Conservation (phyloP, 1,284 basidiomycete species). For the Heterobasidion annosum region DNA sequence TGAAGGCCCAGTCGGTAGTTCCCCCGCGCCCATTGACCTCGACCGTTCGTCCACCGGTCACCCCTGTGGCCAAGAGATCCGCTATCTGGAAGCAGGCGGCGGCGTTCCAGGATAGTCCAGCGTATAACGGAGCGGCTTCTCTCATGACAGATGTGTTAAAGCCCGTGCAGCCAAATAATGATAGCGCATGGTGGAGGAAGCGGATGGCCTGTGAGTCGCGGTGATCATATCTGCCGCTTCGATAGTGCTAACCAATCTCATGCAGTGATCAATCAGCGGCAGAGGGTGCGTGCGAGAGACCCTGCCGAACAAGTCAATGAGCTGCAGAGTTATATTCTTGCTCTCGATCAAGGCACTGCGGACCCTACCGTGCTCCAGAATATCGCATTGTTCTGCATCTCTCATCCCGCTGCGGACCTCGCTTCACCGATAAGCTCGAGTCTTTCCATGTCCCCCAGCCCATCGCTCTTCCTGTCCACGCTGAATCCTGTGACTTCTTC, state of each 20-base stretch:
- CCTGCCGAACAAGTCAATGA: conserved; percentile 33
- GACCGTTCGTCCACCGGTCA: conserved; percentile 32
- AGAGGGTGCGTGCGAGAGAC: conserved; percentile 27
- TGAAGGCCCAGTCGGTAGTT: conserved; percentile 23
- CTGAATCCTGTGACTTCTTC: conserved; percentile 27
- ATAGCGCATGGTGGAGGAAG: conserved; percentile 74
- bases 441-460: conserved; percentile 25
- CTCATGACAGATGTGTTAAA: conserved; percentile 58
- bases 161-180: conserved; percentile 38
- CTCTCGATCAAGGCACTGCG: conserved; percentile 42
- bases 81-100: conserved; percentile 64
- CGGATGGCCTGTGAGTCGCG: conserved; percentile 48
- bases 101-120: conserved; percentile 71
- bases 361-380: conserved; percentile 47
- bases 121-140: conserved; percentile 37
- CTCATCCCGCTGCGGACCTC: conserved; percentile 42
- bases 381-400: conserved; percentile 50
- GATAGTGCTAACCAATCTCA: conserved; percentile 5
- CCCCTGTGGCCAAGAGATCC: conserved; percentile 51
- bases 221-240: conserved; percentile 3
- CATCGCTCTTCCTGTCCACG: conserved; percentile 35
- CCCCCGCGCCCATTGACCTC: conserved; percentile 8
- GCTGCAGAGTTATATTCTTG: conserved; percentile 40
- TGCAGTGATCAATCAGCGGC: conserved; percentile 42
- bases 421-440: conserved; percentile 20